These are phyloP conservation scores for Sporisorium reilianum DNA, from an alignment of 1,284 basidiomycete species.

Conservation along the genomic window DNA sequence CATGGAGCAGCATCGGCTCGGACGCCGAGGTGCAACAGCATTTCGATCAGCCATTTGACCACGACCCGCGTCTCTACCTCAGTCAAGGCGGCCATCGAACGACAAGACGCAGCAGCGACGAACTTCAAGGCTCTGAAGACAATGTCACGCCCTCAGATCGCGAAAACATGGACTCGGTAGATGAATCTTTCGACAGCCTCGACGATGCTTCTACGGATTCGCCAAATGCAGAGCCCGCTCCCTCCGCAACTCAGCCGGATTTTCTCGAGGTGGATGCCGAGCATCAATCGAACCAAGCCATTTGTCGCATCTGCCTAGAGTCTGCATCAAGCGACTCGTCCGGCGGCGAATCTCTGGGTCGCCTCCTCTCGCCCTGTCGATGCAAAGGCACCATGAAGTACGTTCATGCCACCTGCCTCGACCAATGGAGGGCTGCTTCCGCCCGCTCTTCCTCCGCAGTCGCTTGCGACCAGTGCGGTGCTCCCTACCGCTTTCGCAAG, in stretches of 20 bases:
- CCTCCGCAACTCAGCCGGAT: background rate
- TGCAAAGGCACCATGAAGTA: slow-evolving; percentile 67
- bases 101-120: background rate
- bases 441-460: slow-evolving; percentile 46
- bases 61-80: slow-evolving; percentile 7
- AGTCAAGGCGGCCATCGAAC: background rate
- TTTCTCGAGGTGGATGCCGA: slow-evolving; percentile 23
- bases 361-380: slow-evolving; percentile 54
- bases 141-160: background rate
- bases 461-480: slow-evolving; percentile 63
- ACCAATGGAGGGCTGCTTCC: slow-evolving; percentile 56
- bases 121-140: background rate
- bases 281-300: slow-evolving; percentile 28
- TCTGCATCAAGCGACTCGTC: slow-evolving; percentile 21
- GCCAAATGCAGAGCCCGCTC: background rate
- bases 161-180: background rate
- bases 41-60: slow-evolving; percentile 30
- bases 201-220: slow-evolving; percentile 2
- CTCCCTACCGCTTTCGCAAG: slow-evolving; percentile 56
- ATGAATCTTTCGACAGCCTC: slow-evolving; percentile 10
- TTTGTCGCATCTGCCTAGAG: slow-evolving; percentile 49
- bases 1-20: slow-evolving; percentile 34
- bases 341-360: slow-evolving; percentile 43
- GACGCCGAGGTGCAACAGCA: slow-evolving; percentile 33
- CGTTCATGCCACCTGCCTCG: slow-evolving; percentile 64